Conservation (phyloP, 352 stramenopile species). For the Pythium utonaiense region DNA sequence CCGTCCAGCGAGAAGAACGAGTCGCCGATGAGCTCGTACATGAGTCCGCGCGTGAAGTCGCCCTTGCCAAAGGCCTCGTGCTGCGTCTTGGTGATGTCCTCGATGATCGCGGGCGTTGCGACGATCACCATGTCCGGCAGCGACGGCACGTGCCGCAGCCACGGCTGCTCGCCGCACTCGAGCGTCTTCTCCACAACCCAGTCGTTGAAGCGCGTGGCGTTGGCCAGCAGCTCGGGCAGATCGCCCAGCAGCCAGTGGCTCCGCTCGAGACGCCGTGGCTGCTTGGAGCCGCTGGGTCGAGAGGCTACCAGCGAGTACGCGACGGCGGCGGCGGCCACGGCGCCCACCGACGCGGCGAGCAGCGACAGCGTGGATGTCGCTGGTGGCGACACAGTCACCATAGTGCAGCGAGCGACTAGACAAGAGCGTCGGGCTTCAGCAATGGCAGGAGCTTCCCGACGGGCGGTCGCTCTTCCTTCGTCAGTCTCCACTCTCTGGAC, state of each 20-base stretch:
- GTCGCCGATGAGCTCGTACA: slow-evolving; percentile 15
- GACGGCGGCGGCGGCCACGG: background rate
- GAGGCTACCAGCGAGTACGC: background rate
- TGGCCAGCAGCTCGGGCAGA: background rate
- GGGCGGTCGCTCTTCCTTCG: background rate
- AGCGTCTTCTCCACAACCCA: slow-evolving; percentile 14
- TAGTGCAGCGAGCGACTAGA: background rate
- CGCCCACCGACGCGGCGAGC: background rate
- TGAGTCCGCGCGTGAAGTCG: background rate
- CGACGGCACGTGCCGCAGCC: slow-evolving; percentile 6
- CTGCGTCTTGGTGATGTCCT: slow-evolving; percentile 19
- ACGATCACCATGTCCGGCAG: slow-evolving; percentile 16
- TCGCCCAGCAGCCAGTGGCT: slow-evolving; percentile 7
- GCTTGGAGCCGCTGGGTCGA: background rate
- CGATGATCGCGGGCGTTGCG: slow-evolving; percentile 12
- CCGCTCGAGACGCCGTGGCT: background rate
- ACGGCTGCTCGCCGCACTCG: slow-evolving; percentile 6
- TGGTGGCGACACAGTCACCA: background rate
- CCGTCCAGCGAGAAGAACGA: slow-evolving; percentile 19
- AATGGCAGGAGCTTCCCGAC: background rate
- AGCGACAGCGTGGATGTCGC: background rate
- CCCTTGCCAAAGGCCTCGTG: slow-evolving; percentile 11
- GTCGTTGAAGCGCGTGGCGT: slow-evolving; percentile 12
- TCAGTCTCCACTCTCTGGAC: no score
- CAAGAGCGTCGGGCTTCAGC: no score